phyloP scores from a whole-genome alignment of 352 stramenopile species.

The Globisporangium mamillatum region DNA sequence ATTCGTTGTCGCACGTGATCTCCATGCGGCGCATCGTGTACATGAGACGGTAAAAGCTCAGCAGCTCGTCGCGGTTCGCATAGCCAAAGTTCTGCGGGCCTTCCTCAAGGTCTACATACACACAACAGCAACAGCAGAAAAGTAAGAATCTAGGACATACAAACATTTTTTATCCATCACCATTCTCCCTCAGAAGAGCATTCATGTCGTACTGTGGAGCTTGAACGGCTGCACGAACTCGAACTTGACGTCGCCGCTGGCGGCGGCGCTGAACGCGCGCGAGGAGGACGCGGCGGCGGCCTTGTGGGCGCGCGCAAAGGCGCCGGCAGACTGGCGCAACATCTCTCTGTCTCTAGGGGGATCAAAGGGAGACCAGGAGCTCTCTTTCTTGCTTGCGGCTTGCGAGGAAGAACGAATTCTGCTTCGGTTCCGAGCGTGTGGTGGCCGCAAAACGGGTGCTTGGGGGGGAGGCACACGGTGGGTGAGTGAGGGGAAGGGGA shows the following conservation, averaged over 20 bases:
- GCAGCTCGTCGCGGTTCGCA: constrained; percentile 95
- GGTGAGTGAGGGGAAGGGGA: not conserved
- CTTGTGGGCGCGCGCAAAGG: constrained; percentile 32
- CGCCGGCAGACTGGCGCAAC: constrained; percentile 55
- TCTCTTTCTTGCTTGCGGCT: constrained; percentile 10
- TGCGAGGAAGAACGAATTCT: constrained; percentile 15
- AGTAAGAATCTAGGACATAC: not conserved
- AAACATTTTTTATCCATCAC: not conserved
- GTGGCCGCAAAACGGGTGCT: constrained; percentile 10
- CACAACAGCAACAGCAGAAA: not conserved
- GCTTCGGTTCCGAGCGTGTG: constrained; percentile 14
- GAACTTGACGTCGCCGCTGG: constrained; percentile 59
- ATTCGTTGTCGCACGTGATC: constrained; percentile 99
- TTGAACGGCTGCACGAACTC: constrained; percentile 71
- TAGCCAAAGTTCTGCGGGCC: constrained; percentile 58
- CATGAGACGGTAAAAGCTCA: constrained; percentile 98
- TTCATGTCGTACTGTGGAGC: constrained; percentile 59
- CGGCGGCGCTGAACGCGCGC: constrained; percentile 58
- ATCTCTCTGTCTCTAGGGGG: constrained; percentile 23
- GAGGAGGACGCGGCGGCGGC: constrained; percentile 21
- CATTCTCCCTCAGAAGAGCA: not conserved
- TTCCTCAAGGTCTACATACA: constrained; percentile 53
- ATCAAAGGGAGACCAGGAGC: not conserved
- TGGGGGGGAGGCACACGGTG: constrained; percentile 2
- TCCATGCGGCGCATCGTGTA: constrained; percentile 99